Evolutionary conservation across 306 rosid species (phyloP).

Genomic region (Boehmeria nivea): DNA sequence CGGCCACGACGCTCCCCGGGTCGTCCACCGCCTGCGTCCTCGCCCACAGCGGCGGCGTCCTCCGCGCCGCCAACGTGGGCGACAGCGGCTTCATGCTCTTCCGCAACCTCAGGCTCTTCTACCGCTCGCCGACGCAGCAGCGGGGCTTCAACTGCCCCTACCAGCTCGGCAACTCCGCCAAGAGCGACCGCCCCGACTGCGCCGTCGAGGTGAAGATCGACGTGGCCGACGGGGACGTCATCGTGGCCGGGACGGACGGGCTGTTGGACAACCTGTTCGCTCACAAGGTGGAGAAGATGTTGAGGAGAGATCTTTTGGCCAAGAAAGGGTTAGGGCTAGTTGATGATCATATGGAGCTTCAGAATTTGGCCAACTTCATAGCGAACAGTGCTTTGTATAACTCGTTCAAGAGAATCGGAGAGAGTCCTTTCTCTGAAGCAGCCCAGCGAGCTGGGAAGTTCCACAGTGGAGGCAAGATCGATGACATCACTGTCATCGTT

Average conservation of each 20-base stretch:
- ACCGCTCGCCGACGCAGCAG: slow-evolving; percentile 8
- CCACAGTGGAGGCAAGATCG: not conserved
- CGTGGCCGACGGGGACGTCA: slow-evolving; percentile 1
- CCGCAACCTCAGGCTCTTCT: not conserved
- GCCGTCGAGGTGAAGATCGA: not conserved
- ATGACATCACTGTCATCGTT: slow-evolving; percentile 13
- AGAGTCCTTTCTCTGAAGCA: slow-evolving; percentile 5
- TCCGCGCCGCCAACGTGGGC: slow-evolving; percentile 16
- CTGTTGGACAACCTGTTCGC: slow-evolving; percentile 16
- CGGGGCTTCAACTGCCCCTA: not conserved
- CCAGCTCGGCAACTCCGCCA: slow-evolving; percentile 6
- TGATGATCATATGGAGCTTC: not conserved
- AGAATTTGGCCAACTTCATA: not conserved
- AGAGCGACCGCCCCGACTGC: not conserved
- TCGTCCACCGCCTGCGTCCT: slow-evolving; percentile 26
- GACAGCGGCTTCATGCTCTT: slow-evolving; percentile 27
- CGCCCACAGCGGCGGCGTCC: not conserved
- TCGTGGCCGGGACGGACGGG: slow-evolving; percentile 24
- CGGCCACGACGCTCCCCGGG: not conserved
- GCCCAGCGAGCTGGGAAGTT: not conserved
- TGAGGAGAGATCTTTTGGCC: too few relatives aligned
- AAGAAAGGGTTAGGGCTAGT: not conserved
- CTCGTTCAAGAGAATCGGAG: not conserved
- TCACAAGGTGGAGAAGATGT: not conserved
- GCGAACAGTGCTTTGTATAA: not conserved